These are phyloP conservation scores for Calonectria multiphialidica DNA, from an alignment of 2,329 filamentous ascomycete species.

Conservation along the genomic window DNA sequence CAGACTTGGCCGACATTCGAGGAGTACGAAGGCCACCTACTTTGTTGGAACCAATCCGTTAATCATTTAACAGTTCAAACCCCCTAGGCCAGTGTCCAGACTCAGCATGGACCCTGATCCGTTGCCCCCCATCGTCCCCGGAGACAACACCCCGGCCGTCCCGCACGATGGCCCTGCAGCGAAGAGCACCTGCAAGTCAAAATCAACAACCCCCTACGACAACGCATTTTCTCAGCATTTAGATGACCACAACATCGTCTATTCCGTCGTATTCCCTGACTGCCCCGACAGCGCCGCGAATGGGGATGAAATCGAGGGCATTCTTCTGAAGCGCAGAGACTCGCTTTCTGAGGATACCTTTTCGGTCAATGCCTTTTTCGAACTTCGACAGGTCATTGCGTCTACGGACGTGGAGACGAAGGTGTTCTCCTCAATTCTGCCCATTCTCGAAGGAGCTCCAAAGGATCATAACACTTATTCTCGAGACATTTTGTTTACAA, in stretches of 20 bases:
- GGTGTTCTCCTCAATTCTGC: neutral
- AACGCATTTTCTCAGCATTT: neutral
- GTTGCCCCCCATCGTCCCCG: neutral
- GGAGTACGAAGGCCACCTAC: neutral
- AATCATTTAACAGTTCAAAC: neutral
- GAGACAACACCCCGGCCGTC: too few species aligned
- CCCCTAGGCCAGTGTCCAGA: too few species aligned
- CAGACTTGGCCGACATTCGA: neutral
- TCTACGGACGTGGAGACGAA: neutral
- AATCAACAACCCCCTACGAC: neutral
- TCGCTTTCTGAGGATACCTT: neutral
- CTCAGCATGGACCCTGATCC: neutral
- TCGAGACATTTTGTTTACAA: neutral
- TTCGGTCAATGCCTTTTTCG: neutral
- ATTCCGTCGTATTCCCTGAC: neutral
- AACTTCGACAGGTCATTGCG: neutral
- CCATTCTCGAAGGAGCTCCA: neutral
- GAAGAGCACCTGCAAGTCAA: neutral
- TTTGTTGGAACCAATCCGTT: neutral
- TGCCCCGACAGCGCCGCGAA: neutral
- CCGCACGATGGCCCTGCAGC: neutral
- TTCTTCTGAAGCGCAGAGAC: neutral
- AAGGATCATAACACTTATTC: neutral
- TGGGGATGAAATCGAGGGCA: neutral
- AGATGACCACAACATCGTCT: neutral